Percentiles rank a stretch among this genome's conserved stretches.
phyloP scores from a whole-genome alignment of 2,329 filamentous ascomycete genomes.

The Cryoendolithus antarcticus region DNA sequence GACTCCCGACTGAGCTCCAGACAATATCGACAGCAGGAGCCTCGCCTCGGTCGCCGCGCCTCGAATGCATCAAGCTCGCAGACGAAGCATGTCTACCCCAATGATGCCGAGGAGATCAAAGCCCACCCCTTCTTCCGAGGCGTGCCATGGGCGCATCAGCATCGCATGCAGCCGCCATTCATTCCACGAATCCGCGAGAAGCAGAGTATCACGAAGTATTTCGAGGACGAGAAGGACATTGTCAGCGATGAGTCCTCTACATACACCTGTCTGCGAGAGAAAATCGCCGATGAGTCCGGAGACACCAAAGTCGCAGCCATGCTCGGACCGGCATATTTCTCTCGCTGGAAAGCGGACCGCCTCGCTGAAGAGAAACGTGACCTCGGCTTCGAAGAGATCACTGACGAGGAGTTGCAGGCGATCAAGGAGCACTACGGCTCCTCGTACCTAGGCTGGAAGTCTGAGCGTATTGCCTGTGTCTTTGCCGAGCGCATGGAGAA shows the following conservation, averaged over 20 bases:
- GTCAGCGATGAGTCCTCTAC: constrained; percentile 23
- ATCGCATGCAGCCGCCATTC: constrained; percentile 62
- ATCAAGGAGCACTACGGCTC: constrained; percentile 21
- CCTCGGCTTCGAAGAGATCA: constrained; percentile 18
- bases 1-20: constrained; percentile 63
- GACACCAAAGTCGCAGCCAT: neutral
- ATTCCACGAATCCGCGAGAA: constrained; percentile 53
- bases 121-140: constrained; percentile 72
- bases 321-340: too few relatives aligned
- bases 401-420: constrained; percentile 17
- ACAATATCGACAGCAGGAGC: constrained; percentile 59
- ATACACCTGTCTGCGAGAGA: constrained; percentile 12
- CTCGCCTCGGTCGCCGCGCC: constrained; percentile 21
- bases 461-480: constrained; percentile 9
- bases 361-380: constrained; percentile 16
- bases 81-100: constrained; percentile 52
- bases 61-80: constrained; percentile 35
- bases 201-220: constrained; percentile 61
- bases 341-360: constrained; percentile 7
- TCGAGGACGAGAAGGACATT: constrained; percentile 69
- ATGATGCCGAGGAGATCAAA: constrained; percentile 85
- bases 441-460: constrained; percentile 19
- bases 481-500: neutral
- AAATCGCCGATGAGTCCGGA: constrained; percentile 4
- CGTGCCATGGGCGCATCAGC: constrained; percentile 65